A percentile compares a stretch with the other conserved stretches of the same genome.
phyloP scores from a whole-genome alignment of 768 basidiomycete genomes.

The Suillus americanus region DNA sequence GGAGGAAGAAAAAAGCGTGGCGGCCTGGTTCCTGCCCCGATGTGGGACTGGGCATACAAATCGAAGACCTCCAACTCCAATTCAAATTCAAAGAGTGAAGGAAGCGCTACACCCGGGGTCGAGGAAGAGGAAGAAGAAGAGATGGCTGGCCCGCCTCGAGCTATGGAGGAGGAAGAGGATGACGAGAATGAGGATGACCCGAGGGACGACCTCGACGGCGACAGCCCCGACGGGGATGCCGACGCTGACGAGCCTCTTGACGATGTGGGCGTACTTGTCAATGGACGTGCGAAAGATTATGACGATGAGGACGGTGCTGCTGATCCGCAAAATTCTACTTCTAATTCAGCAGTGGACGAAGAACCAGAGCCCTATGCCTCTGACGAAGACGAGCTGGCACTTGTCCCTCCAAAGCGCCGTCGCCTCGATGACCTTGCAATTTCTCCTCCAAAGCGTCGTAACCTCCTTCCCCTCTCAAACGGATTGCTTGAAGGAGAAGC shows the following conservation, averaged over 20 bases:
- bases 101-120: slow-evolving; percentile 36
- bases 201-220: slow-evolving; percentile 16
- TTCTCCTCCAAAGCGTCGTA: slow-evolving; percentile 2
- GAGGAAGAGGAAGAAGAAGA: slow-evolving; percentile 44
- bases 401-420: background rate
- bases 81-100: slow-evolving; percentile 46
- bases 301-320: slow-evolving; percentile 15
- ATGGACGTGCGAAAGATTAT: slow-evolving; percentile 15
- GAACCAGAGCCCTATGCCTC: slow-evolving; percentile 8
- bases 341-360: slow-evolving; percentile 4
- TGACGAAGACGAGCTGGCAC: slow-evolving; percentile 4
- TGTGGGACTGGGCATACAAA: slow-evolving; percentile 86
- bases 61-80: slow-evolving; percentile 32
- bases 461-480: background rate
- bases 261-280: background rate
- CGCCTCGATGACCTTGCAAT: background rate
- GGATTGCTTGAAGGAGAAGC: slow-evolving; percentile 9
- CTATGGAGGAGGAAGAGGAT: slow-evolving; percentile 67
- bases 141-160: slow-evolving; percentile 44
- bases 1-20: slow-evolving; percentile 51
- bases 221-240: slow-evolving; percentile 14
- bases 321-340: slow-evolving; percentile 7
- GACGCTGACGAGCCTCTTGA: slow-evolving; percentile 7
- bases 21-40: slow-evolving; percentile 72
- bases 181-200: slow-evolving; percentile 19